Evolutionary conservation across 2,329 filamentous ascomycete species (phyloP), one percentile per base, ranked within the genome.

Genomic region (Xylaria sp.): DNA sequence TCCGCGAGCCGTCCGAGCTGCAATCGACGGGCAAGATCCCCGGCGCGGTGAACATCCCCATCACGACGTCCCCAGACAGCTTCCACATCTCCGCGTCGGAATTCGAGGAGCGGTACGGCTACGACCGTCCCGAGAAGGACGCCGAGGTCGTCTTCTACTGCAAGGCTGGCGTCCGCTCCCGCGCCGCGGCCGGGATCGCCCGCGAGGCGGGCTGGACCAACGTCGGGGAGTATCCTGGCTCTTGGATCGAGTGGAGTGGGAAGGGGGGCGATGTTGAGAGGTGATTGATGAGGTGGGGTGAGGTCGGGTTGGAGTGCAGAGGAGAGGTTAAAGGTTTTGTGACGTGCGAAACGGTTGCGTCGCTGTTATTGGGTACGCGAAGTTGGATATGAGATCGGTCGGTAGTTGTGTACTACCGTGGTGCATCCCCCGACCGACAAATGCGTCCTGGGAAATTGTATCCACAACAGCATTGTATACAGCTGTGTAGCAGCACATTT

Each of bases 141-240:
- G 60, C 48, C 31, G 84, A 88, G 72, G 79, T 97, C 15, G 86
- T 98, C 4, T 96, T 98, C 76, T 98, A 97, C 80, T 99, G 96
- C 82, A 97, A 93, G 83, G 90, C 94, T 0, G 96, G 96, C 2
- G 93, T 98, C 71, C 86, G 96, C 77, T 93, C 93, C 74, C 84
- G 86, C 54, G 88, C 92, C 0, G 94, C 94, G 6, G 94, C 94
- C 6, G 85, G 87, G 72, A 80, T 97, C 79, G 96, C 96, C 36
- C 84, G 85, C 74, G 87, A 92, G 77, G 91, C 90, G 2, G 95
- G 95, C 10, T 98, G 92, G 86, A 80, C 82, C 58, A 87, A 86
- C 7, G 88, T 92, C 0, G 88, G 88, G 23, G 92, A 94, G 81
- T 95, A 93, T 77, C 83, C 85, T 2, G 92, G 92, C 1, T 92